phyloP scores from a whole-genome alignment of 1,139 yeast genomes.

The Wickerhamomyces sp. region DNA sequence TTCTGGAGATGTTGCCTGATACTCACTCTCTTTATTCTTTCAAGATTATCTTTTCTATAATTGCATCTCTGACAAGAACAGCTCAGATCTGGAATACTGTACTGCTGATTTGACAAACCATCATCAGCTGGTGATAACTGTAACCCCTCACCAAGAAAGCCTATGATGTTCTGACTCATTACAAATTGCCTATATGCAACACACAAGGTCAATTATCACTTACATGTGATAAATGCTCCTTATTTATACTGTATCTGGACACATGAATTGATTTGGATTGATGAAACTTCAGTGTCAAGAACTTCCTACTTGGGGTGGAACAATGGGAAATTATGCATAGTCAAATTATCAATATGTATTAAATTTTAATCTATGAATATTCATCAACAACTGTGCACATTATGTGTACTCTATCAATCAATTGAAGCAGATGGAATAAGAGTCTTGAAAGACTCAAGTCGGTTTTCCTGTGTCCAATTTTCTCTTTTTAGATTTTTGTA shows the following conservation, averaged over 20 bases:
- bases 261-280: neutral
- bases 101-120: no score
- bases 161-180: no score
- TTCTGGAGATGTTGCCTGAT: neutral
- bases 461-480: conserved; percentile 10
- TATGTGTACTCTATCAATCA: neutral
- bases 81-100: conserved; percentile 13
- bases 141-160: no score
- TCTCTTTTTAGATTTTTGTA: conserved; percentile 37
- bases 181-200: no score
- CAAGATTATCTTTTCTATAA: conserved; percentile 9
- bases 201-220: no score
- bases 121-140: neutral
- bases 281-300: neutral
- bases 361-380: no score
- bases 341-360: neutral
- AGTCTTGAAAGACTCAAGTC: conserved; percentile 3
- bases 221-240: neutral
- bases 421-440: neutral
- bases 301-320: neutral
- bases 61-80: conserved; percentile 20
- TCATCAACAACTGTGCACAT: no score
- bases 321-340: neutral
- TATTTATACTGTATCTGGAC: neutral
- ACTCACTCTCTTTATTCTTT: conserved; percentile 16